Evolutionary conservation across 345 rosid species (phyloP).

Genomic region (Populus euphratica): DNA sequence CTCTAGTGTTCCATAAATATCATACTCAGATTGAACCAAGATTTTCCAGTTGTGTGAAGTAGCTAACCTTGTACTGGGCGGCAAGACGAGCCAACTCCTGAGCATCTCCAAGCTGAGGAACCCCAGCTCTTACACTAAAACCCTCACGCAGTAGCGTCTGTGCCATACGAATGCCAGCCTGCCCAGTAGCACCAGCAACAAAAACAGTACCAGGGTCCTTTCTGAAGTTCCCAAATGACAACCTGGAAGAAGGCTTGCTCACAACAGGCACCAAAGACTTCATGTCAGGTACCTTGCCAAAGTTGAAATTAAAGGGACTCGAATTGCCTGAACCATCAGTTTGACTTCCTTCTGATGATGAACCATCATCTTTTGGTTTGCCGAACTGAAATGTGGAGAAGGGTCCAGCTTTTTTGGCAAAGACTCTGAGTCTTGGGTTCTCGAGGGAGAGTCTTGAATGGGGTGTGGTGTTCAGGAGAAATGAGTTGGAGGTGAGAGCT

Average conservation of each 20-base stretch:
- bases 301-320: slow-evolving; percentile 57
- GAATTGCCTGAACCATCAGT: slow-evolving; percentile 33
- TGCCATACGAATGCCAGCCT: slow-evolving; percentile 78
- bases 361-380: slow-evolving; percentile 36
- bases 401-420: slow-evolving; percentile 52
- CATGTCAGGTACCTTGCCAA: slow-evolving; percentile 54
- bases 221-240: slow-evolving; percentile 54
- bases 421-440: slow-evolving; percentile 42
- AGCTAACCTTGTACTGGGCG: slow-evolving; percentile 64
- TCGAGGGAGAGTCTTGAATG: slow-evolving; percentile 33
- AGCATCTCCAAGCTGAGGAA: slow-evolving; percentile 73
- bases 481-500: slow-evolving; percentile 61
- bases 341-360: slow-evolving; percentile 27
- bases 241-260: slow-evolving; percentile 45
- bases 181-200: slow-evolving; percentile 94
- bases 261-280: slow-evolving; percentile 61
- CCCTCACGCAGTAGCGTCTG: slow-evolving; percentile 72
- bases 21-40: not conserved
- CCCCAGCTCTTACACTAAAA: slow-evolving; percentile 86
- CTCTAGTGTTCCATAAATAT: not conserved
- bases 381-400: slow-evolving; percentile 47
- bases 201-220: slow-evolving; percentile 79
- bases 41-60: not conserved
- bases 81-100: slow-evolving; percentile 92
- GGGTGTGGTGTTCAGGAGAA: slow-evolving; percentile 48